Conservation (phyloP, 2,329 filamentous ascomycete species). For the Ascochyta rabiei region DNA sequence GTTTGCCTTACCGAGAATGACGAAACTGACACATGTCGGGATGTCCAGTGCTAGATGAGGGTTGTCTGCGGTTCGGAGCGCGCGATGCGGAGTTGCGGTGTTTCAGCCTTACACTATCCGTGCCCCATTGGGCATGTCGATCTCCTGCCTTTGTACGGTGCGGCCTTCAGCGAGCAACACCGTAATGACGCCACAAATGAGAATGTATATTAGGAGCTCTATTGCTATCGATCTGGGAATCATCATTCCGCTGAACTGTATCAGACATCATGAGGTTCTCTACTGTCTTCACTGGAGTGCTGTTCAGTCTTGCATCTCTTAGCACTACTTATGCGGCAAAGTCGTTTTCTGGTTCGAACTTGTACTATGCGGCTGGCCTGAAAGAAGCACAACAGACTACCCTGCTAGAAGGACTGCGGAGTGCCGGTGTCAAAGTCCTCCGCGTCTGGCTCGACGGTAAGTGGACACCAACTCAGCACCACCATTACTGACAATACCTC, state of each 20-base stretch:
- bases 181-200: not conserved
- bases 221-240: not conserved
- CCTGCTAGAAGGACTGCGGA: constrained; percentile 8
- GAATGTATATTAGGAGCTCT: not conserved
- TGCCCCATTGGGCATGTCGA: constrained; percentile 8
- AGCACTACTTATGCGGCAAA: constrained; percentile 4
- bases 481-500: not conserved
- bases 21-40: no score
- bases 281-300: not conserved
- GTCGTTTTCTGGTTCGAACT: constrained; percentile 12
- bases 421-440: constrained; percentile 14
- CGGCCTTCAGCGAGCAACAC: not conserved
- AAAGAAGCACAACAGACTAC: constrained; percentile 6
- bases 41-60: no score
- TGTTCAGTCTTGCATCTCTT: constrained; percentile 5
- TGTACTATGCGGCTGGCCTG: constrained; percentile 14
- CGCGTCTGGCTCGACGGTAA: constrained; percentile 16
- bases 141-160: not conserved
- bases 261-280: constrained; percentile 3
- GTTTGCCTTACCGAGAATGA: no score
- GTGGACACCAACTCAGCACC: not conserved
- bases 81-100: constrained; percentile 14
- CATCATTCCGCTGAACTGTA: not conserved
- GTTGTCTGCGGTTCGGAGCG: constrained; percentile 6
- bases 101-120: constrained; percentile 12